These are phyloP conservation scores for Candida maesae DNA, from an alignment of 805 yeast species.

Conservation along the genomic window DNA sequence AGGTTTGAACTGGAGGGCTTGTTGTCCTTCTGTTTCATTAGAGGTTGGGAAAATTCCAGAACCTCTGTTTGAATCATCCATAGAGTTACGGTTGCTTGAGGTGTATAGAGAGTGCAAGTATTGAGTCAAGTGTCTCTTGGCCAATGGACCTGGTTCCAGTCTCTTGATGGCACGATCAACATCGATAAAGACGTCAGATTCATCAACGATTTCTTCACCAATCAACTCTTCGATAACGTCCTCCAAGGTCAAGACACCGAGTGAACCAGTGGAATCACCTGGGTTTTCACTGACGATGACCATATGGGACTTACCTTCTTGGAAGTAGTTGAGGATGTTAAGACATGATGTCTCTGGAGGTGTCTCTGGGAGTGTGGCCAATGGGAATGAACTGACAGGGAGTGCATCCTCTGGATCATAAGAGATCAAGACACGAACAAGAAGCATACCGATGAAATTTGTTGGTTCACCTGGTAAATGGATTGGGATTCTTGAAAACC, in stretches of 20 bases:
- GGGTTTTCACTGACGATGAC: conserved; percentile 85
- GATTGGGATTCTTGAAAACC: conserved; percentile 92
- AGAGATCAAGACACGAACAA: conserved; percentile 87
- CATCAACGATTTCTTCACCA: conserved; percentile 97
- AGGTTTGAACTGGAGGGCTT: conserved; percentile 28
- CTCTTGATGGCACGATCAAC: conserved; percentile 84
- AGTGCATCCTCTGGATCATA: conserved; percentile 96
- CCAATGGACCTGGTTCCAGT: conserved; percentile 68
- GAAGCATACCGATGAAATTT: conserved; percentile 91
- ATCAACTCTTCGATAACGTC: conserved; percentile 98
- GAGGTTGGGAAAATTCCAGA: background rate
- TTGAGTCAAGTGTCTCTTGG: conserved; percentile 64
- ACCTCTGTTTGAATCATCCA: conserved; percentile 29
- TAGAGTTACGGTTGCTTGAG: conserved; percentile 39
- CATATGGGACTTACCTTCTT: conserved; percentile 98
- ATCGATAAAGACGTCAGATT: conserved; percentile 89
- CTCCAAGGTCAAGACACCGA: conserved; percentile 90
- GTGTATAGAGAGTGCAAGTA: conserved; percentile 62
- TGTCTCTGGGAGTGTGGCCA: conserved; percentile 96
- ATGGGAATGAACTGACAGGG: conserved; percentile 89
- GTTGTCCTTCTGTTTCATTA: conserved; percentile 1
- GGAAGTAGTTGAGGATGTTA: conserved; percentile 92
- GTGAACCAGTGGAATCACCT: conserved; percentile 77
- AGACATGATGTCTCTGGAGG: conserved; percentile 87
- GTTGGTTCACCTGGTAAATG: conserved; percentile 84